Percentiles rank a stretch among this genome's conserved stretches.
These are phyloP conservation scores for Hyaloscypha bicolor DNA, from an alignment of 495 filamentous ascomycete species.

Conservation along the genomic window DNA sequence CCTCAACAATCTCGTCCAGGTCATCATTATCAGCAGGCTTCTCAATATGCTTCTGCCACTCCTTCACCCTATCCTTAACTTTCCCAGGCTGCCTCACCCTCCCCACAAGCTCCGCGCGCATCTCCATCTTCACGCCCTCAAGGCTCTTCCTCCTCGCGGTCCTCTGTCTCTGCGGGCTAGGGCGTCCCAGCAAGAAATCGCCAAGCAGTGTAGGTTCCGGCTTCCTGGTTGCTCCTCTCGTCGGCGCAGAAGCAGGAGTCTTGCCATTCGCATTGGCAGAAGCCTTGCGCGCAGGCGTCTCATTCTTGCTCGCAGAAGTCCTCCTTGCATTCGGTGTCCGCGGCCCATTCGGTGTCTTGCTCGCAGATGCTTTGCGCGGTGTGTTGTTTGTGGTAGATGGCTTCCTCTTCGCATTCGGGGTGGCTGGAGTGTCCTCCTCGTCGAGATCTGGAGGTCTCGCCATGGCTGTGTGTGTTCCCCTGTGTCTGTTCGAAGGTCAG, in stretches of 20 bases:
- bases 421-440: not conserved
- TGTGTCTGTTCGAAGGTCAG: not conserved
- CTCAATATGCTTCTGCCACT: constrained; percentile 75
- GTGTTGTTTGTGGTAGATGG: not conserved
- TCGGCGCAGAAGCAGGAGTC: constrained; percentile 44
- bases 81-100: constrained; percentile 50
- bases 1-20: constrained; percentile 41
- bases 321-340: not conserved
- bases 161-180: constrained; percentile 42
- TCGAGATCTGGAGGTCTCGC: constrained; percentile 12
- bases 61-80: constrained; percentile 69
- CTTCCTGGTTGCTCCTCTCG: constrained; percentile 35
- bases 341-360: constrained; percentile 12
- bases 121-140: constrained; percentile 40
- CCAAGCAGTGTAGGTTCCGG: constrained; percentile 48
- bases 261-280: constrained; percentile 31
- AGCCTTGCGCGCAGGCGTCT: not conserved
- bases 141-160: constrained; percentile 39
- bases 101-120: constrained; percentile 49
- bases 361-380: constrained; percentile 4
- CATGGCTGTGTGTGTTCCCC: not conserved
- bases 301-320: not conserved
- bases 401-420: constrained; percentile 17
- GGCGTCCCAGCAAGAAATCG: constrained; percentile 57
- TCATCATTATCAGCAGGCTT: constrained; percentile 44